phyloP scores from a whole-genome alignment of 352 stramenopile genomes.

The Saprolegnia parasitica region DNA sequence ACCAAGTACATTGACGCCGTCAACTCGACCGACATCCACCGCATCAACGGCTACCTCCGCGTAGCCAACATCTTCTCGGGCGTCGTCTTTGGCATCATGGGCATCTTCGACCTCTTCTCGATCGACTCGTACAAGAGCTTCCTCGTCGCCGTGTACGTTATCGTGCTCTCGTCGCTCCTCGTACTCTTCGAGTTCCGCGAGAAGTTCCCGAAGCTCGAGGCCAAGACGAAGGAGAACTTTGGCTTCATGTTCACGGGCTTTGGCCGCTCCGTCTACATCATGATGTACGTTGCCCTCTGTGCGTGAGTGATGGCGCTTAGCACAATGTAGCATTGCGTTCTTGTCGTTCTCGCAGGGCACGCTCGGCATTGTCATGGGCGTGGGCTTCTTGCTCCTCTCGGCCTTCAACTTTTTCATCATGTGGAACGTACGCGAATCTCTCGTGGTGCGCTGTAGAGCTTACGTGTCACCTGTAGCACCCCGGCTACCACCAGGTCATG shows the following conservation, averaged over 20 bases:
- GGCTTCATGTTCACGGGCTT: constrained; percentile 84
- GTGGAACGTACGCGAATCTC: constrained; percentile 45
- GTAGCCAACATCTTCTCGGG: constrained; percentile 68
- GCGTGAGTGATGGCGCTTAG: constrained; percentile 18
- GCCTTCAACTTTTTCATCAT: constrained; percentile 88
- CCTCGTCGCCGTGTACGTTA: constrained; percentile 75
- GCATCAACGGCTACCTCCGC: constrained; percentile 85
- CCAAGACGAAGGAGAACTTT: constrained; percentile 84
- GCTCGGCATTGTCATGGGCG: constrained; percentile 68
- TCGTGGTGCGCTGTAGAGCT: too few species aligned
- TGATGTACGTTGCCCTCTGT: constrained; percentile 42
- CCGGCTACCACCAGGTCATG: constrained; percentile 29
- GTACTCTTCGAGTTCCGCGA: constrained; percentile 84
- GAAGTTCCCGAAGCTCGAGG: constrained; percentile 64
- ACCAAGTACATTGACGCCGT: constrained; percentile 29
- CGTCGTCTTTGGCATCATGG: constrained; percentile 58
- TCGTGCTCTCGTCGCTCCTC: constrained; percentile 31
- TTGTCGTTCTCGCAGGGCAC: constrained; percentile 73
- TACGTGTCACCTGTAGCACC: constrained; percentile 18
- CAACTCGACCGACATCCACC: constrained; percentile 61
- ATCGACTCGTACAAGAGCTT: constrained; percentile 77
- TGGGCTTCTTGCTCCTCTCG: constrained; percentile 68
- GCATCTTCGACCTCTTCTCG: constrained; percentile 73
- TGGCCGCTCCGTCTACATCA: constrained; percentile 78
- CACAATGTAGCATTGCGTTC: constrained; percentile 63